These are phyloP conservation scores for Backusella australiensis DNA, from an alignment of 192 early-diverging fungal genomes.

Conservation along the genomic window DNA sequence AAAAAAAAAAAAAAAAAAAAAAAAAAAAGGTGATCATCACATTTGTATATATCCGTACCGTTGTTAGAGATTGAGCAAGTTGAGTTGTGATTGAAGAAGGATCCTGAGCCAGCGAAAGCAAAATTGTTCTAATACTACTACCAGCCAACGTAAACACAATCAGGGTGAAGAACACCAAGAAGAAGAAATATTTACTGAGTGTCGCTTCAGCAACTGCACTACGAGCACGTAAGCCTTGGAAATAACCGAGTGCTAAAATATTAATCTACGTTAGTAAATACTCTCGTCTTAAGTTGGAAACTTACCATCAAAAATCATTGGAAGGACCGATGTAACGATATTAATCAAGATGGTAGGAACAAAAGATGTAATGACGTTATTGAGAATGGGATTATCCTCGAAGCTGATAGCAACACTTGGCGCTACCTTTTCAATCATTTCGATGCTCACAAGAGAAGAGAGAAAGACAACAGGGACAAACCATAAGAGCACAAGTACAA, in stretches of 20 bases:
- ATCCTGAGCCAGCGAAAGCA: conserved; percentile 53
- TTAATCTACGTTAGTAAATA: background rate
- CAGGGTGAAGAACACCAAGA: conserved; percentile 70
- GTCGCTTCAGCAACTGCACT: conserved; percentile 35
- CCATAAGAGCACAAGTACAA: conserved; percentile 72
- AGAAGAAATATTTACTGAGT: conserved; percentile 61
- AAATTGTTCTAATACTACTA: conserved; percentile 55
- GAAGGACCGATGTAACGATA: conserved; percentile 64
- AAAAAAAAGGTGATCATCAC: background rate
- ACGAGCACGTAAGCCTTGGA: conserved; percentile 30
- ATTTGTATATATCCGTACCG: conserved; percentile 25
- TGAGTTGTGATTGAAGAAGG: conserved; percentile 51
- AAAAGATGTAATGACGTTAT: conserved; percentile 59
- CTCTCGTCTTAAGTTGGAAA: background rate
- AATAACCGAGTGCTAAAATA: conserved; percentile 26
- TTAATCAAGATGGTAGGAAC: conserved; percentile 65
- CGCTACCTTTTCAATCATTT: conserved; percentile 48
- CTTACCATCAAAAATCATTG: conserved; percentile 59
- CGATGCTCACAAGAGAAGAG: conserved; percentile 62
- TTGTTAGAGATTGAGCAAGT: conserved; percentile 61
- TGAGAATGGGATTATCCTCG: conserved; percentile 43
- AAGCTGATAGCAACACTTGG: conserved; percentile 48
- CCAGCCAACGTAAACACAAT: conserved; percentile 69
- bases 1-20: no score
- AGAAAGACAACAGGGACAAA: conserved; percentile 59